A percentile compares a stretch with the other conserved stretches of the same genome.
phyloP scores from a whole-genome alignment of 1,284 basidiomycete genomes.

The Pterula multifida region DNA sequence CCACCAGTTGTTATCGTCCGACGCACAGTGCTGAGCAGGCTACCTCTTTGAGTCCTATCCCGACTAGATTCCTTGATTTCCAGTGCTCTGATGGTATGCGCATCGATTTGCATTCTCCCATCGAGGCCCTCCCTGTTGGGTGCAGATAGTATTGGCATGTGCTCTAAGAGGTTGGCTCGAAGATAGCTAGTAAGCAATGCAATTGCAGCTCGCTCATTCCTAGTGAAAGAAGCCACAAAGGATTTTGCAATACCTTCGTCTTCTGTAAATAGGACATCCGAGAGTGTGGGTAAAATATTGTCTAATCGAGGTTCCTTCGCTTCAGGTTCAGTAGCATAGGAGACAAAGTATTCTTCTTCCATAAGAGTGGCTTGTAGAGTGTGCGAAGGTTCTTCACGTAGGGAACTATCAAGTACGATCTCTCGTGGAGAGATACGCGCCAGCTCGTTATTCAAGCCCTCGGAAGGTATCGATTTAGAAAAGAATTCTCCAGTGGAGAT shows the following conservation, averaged over 20 bases:
- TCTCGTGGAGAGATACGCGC: conserved; percentile 75
- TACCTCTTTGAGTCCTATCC: conserved; percentile 61
- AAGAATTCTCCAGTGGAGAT: conserved; percentile 94
- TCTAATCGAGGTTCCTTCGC: not conserved
- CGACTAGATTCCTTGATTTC: conserved; percentile 74
- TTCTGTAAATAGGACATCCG: conserved; percentile 6
- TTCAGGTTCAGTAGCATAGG: conserved; percentile 23
- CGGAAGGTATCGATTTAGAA: conserved; percentile 46
- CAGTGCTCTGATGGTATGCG: conserved; percentile 80
- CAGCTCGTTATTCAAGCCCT: conserved; percentile 71
- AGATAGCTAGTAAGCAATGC: conserved; percentile 61
- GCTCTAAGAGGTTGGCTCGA: conserved; percentile 61
- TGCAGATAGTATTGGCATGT: conserved; percentile 55
- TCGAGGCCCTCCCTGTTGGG: conserved; percentile 48
- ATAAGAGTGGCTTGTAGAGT: conserved; percentile 32
- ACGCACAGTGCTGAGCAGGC: conserved; percentile 62
- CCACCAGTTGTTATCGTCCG: conserved; percentile 76
- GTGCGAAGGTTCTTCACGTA: conserved; percentile 28
- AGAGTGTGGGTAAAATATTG: not conserved
- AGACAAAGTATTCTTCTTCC: conserved; percentile 42
- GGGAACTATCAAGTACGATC: conserved; percentile 51
- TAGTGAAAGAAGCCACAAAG: conserved; percentile 15
- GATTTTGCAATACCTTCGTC: conserved; percentile 7
- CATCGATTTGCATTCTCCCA: conserved; percentile 81
- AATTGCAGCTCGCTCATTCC: conserved; percentile 48